Percentiles rank a stretch among this genome's conserved stretches.
These are phyloP conservation scores for Moringa oleifera DNA, from an alignment of 345 rosid species.

Conservation along the genomic window DNA sequence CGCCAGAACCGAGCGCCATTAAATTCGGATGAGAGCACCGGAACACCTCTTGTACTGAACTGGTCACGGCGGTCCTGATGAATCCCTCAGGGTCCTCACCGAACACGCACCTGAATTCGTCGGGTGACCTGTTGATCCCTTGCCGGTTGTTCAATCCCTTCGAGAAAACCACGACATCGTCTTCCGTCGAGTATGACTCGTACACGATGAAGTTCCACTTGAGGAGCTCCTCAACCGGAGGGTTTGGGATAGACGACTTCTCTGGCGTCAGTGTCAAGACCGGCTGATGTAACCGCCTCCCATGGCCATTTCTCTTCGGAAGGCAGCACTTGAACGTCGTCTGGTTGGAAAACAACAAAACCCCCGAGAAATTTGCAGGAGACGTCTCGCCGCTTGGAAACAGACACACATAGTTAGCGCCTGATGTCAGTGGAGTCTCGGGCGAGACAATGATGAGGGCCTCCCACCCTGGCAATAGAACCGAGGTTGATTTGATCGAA, in stretches of 20 bases:
- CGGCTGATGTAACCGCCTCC: conserved; percentile 46
- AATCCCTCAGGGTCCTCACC: conserved; percentile 27
- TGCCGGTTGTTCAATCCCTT: conserved; percentile 69
- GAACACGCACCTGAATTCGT: conserved; percentile 60
- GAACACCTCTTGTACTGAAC: conserved; percentile 83
- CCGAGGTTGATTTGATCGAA: conserved; percentile 29
- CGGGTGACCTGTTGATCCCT: conserved; percentile 40
- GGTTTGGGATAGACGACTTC: conserved; percentile 7
- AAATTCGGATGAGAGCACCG: conserved; percentile 58
- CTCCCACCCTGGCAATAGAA: conserved; percentile 78
- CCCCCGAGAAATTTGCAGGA: conserved; percentile 45
- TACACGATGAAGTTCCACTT: conserved; percentile 53
- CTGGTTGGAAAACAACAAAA: conserved; percentile 44
- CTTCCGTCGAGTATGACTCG: conserved; percentile 62
- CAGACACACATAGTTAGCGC: conserved; percentile 34
- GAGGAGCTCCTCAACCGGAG: conserved; percentile 38
- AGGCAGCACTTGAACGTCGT: conserved; percentile 49
- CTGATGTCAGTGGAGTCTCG: neutral
- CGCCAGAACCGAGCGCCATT: conserved; percentile 15
- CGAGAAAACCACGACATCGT: conserved; percentile 70
- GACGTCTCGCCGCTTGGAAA: conserved; percentile 51
- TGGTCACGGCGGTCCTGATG: conserved; percentile 53
- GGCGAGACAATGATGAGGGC: conserved; percentile 45
- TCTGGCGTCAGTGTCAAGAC: conserved; percentile 25
- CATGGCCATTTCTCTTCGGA: conserved; percentile 45